phyloP scores from a whole-genome alignment of 2,329 filamentous ascomycete species.

The Alternaria burnsii region DNA sequence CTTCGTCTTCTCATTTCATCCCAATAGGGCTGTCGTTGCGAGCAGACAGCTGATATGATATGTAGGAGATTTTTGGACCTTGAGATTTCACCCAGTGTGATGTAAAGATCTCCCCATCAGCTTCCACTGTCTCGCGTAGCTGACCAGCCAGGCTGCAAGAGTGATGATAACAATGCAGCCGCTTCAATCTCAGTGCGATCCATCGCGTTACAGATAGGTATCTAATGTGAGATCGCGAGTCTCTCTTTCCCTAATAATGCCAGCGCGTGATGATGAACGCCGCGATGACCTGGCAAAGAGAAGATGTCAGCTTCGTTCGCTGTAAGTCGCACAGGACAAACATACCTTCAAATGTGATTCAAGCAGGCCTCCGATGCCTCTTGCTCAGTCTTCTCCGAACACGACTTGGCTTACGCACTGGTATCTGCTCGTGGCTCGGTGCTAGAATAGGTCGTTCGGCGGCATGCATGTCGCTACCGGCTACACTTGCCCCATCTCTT shows the following conservation, averaged over 20 bases:
- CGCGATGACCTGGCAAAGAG: not conserved
- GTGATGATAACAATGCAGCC: not conserved
- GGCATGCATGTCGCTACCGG: slow-evolving; percentile 22
- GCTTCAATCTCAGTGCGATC: not conserved
- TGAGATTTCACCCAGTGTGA: not conserved
- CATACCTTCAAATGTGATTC: slow-evolving; percentile 1
- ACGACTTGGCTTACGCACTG: slow-evolving; percentile 13
- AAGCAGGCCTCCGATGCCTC: slow-evolving; percentile 28
- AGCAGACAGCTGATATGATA: not conserved
- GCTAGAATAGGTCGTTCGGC: slow-evolving; percentile 29
- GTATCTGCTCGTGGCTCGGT: slow-evolving; percentile 17
- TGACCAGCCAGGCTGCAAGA: not conserved
- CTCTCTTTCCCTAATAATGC: not conserved
- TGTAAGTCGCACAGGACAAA: not conserved
- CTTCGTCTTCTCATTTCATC: not conserved
- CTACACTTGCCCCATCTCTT: slow-evolving; percentile 30
- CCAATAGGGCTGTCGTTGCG: not conserved
- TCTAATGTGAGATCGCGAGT: not conserved
- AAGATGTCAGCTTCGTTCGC: not conserved
- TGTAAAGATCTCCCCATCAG: not conserved
- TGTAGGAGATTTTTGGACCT: not conserved
- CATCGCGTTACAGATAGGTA: too few species aligned
- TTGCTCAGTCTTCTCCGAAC: slow-evolving; percentile 30
- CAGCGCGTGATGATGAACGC: not conserved
- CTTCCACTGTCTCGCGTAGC: not conserved